Percentiles rank a stretch among this genome's conserved stretches.
Conservation (phyloP, 257 asterid genomes). For the Lycium ferocissimum region DNA sequence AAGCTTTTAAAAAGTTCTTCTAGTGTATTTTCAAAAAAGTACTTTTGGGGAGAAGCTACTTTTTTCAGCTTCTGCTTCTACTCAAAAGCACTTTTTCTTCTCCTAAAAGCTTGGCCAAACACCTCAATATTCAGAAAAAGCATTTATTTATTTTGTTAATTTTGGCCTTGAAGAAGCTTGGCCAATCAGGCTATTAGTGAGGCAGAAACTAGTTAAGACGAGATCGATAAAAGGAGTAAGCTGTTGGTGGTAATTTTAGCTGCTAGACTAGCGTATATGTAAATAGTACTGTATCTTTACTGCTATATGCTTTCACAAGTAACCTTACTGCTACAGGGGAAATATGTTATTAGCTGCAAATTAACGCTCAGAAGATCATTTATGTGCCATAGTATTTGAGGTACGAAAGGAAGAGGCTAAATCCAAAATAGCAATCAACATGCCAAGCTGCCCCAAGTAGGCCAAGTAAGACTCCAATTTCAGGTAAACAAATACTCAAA, state of each 20-base stretch:
- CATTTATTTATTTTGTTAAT: no score
- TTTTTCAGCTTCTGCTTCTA: no score
- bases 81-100: no score
- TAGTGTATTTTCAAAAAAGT: no score
- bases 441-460: neutral
- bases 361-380: neutral
- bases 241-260: neutral
- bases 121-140: no score
- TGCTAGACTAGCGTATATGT: neutral
- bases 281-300: neutral
- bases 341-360: neutral
- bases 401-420: neutral
- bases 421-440: neutral
- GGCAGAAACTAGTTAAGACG: neutral
- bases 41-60: no score
- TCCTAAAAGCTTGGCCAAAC: no score
- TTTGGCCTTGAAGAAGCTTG: no score
- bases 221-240: constrained; percentile 2
- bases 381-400: neutral
- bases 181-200: neutral
- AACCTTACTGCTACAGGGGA: neutral
- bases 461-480: neutral
- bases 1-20: no score
- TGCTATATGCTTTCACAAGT: neutral
- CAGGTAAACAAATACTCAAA: neutral